A percentile compares a stretch with the other conserved stretches of the same genome.
Evolutionary conservation across 306 rosid species (phyloP).

Genomic region (Pyrus bretschneideri): DNA sequence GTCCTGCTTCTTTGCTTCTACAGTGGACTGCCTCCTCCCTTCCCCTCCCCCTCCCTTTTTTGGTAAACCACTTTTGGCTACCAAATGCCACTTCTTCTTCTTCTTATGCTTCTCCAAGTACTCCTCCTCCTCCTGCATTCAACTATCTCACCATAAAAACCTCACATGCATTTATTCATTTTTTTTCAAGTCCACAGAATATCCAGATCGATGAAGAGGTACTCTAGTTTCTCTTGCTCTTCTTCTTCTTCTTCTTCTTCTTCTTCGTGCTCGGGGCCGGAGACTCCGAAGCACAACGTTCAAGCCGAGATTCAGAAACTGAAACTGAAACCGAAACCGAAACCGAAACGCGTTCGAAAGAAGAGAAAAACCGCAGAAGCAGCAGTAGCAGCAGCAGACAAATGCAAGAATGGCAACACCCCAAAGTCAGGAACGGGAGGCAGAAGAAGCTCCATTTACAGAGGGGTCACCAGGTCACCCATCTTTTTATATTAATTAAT

Average conservation of each 20-base stretch:
- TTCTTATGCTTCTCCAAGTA: neutral
- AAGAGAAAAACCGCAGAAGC: neutral
- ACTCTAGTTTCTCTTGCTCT: conserved; percentile 34
- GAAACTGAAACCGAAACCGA: conserved; percentile 24
- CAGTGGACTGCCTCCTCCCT: neutral
- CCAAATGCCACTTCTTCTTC: conserved; percentile 23
- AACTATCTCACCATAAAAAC: neutral
- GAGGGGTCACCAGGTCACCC: conserved; percentile 82
- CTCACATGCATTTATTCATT: neutral
- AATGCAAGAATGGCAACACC: neutral
- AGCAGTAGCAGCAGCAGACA: conserved; percentile 1
- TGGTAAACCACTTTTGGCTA: conserved; percentile 83
- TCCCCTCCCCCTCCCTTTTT: conserved; percentile 26
- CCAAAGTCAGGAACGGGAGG: conserved; percentile 2
- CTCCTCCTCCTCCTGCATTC: neutral
- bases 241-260: conserved; percentile 47
- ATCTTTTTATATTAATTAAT: neutral
- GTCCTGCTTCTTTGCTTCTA: neutral
- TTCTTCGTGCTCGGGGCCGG: conserved; percentile 32
- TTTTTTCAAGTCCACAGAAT: neutral
- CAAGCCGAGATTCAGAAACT: neutral
- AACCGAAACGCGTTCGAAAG: conserved; percentile 27
- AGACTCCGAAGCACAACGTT: neutral
- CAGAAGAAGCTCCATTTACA: conserved; percentile 80
- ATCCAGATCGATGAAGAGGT: conserved; percentile 51